Base-by-base conservation (phyloP, 257 asterid genomes). In the Nicotiana tomentosiformis region DNA sequence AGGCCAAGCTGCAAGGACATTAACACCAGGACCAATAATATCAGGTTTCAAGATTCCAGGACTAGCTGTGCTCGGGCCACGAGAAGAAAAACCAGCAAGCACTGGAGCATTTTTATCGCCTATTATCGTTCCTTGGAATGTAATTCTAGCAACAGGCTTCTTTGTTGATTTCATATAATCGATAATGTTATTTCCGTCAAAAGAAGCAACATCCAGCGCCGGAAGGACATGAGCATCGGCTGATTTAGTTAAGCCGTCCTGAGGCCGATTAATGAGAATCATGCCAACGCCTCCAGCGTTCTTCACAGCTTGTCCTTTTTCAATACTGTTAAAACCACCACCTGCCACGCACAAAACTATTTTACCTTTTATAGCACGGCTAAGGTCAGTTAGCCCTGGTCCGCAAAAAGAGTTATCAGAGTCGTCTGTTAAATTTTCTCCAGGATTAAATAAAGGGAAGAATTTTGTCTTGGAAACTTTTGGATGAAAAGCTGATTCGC, bases 241-340 rank as follows among this genome's bases (percentile, higher is more conserved):
- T 1, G 35, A 17, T 17, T 56, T 82, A 51, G 64, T 61, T 18
- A 35, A 57, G 6, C 78, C 90, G 1, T 72, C 30, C 1, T 20
- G 0, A 17, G 57, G 8, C 8, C 62, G 56, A 18, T 89, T 86
- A 14, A 82, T 70, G 43, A 86, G 77, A 82, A 89, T 62, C 92
- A 89, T 86, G 68, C 82, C 90, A 15, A 84, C 84, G 2, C 90
- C 92, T n/a, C 90, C 90, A 1, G 87, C 85, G 18, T 66, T 70
- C 53, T 88, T 86, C 20, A 89, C 90, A 0, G 77, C 57, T 9
- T 10, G 70, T 0, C 90, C 90, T 77, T 87, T 86, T 0, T 5
- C 77, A 5, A 77, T 18, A 18, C 37, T 1, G 61, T 4, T 0
- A 9, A 39, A 20, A 1, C 66, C 81, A 3, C 88, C 87, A 1